Evolutionary conservation across 1,139 yeast species (phyloP), one percentile per base, ranked within the genome.

Genomic region (Suhomyces bribrorum): DNA sequence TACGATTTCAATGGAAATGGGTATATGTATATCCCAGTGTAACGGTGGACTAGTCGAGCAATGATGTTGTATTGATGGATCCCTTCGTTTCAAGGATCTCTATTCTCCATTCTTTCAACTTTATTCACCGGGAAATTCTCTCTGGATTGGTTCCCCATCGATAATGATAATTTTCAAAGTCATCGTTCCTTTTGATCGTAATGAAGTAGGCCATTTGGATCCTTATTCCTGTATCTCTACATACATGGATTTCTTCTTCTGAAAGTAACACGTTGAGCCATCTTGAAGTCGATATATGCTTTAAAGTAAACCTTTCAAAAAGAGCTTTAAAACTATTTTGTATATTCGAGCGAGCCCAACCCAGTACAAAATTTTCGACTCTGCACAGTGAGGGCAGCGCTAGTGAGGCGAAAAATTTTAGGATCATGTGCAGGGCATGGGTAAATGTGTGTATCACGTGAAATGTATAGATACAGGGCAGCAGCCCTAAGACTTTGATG

Each of bases 191-290:
- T 20, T 20, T 20, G 23, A 20, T 5, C 11, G 11, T 20, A 20
- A 20, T 20, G 11, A 8, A 8, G 23, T 4, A 8, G 23, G 11
- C 23, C 23, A 5, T 18, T 29, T n/a, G 22, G 6, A n/a, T 29
- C 2, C 12, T 6, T 12, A 16, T 12, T 15, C 22, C 16, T 14
- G 24, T 14, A 24, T 29, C 29, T 5, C 29, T 34, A 66, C 72
- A 66, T 66, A 66, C 72, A 70, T 63, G 76, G 75, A 62, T 69
- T 70, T 66, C 74, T 69, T 69, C 75, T 70, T 70, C 76, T 70
- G 68, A 66, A 70, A 55, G 76, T 70, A 60, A 70, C 73, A 66
- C 76, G 73, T 67, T 70, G 74, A 63, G 75, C 76, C 76, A 70
- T 70, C 52, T 46, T 52, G 48, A 50, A 49, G 55, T 44, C 49